phyloP scores from a whole-genome alignment of 2,329 filamentous ascomycete genomes.

The Allantophomopsis lycopodina region DNA sequence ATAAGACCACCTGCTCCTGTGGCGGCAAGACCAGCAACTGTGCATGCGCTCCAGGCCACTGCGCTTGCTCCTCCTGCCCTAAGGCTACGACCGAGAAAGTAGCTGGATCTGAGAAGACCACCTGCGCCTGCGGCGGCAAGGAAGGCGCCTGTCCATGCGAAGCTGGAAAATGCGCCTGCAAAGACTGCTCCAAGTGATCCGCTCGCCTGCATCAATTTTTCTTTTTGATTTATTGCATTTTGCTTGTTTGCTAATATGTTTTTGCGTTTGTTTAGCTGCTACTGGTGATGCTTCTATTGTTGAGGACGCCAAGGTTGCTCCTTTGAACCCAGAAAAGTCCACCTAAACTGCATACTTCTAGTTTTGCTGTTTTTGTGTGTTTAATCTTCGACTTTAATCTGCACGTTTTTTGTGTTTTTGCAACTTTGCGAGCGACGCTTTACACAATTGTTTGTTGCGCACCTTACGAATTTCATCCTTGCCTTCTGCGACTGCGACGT shows the following conservation, averaged over 20 bases:
- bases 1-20: conserved; percentile 26
- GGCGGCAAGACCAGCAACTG: conserved; percentile 22
- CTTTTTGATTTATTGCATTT: conserved; percentile 3
- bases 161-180: conserved; percentile 22
- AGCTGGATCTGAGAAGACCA: conserved; percentile 22
- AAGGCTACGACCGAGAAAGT: conserved; percentile 23
- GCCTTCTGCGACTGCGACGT: no score
- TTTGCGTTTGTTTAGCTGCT: conserved; percentile 8
- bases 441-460: neutral
- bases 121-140: conserved; percentile 22
- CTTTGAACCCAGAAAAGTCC: conserved; percentile 13
- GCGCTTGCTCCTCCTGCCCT: conserved; percentile 22
- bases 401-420: neutral
- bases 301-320: conserved; percentile 13
- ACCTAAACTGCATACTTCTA: conserved; percentile 2
- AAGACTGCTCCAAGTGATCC: conserved; percentile 10
- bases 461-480: no score
- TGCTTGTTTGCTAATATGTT: conserved; percentile 7
- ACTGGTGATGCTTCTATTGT: conserved; percentile 8
- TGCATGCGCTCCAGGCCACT: conserved; percentile 26
- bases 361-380: neutral
- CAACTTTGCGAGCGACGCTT: neutral
- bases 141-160: conserved; percentile 20
- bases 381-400: neutral
- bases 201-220: conserved; percentile 1